A percentile compares a stretch with the other conserved stretches of the same genome.
These are phyloP conservation scores for Starmerella potacharoeniae DNA, from an alignment of 805 yeast genomes.

Conservation along the genomic window DNA sequence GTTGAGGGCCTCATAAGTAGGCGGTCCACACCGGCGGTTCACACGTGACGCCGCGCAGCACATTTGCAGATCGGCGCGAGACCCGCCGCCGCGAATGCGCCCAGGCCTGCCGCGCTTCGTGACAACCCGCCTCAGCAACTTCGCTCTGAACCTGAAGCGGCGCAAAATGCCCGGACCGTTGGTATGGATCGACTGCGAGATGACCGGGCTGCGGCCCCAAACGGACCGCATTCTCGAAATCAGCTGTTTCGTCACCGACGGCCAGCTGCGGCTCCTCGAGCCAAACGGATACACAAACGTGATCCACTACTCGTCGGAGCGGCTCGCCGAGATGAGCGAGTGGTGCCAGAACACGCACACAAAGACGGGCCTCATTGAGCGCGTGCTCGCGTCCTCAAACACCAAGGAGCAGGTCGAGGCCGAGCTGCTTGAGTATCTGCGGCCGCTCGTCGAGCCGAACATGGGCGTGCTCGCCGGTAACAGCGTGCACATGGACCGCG, in stretches of 20 bases:
- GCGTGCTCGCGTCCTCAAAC: slow-evolving; percentile 46
- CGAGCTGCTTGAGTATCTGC: slow-evolving; percentile 53
- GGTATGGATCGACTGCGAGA: slow-evolving; percentile 97
- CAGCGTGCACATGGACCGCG: slow-evolving; percentile 80
- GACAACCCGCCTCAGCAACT: not conserved
- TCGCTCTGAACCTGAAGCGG: not conserved
- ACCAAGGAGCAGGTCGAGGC: slow-evolving; percentile 50
- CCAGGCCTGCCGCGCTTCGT: not conserved
- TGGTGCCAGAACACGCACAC: slow-evolving; percentile 88
- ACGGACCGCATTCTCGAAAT: slow-evolving; percentile 79
- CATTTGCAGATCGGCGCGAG: too few species aligned
- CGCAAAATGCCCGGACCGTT: slow-evolving; percentile 28
- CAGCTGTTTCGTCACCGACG: slow-evolving; percentile 83
- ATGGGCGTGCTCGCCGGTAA: slow-evolving; percentile 81
- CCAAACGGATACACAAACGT: slow-evolving; percentile 66
- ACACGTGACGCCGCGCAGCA: too few species aligned
- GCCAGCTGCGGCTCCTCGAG: slow-evolving; percentile 59
- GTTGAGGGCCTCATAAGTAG: too few species aligned
- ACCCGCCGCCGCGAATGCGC: not conserved
- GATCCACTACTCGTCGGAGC: slow-evolving; percentile 50
- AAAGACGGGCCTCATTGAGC: slow-evolving; percentile 58
- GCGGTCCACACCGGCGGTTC: too few species aligned
- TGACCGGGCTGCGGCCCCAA: slow-evolving; percentile 83
- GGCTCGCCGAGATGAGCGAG: slow-evolving; percentile 63
- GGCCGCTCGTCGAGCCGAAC: slow-evolving; percentile 34